phyloP scores from a whole-genome alignment of 208 protist genomes.

The Leishmania tropica region DNA sequence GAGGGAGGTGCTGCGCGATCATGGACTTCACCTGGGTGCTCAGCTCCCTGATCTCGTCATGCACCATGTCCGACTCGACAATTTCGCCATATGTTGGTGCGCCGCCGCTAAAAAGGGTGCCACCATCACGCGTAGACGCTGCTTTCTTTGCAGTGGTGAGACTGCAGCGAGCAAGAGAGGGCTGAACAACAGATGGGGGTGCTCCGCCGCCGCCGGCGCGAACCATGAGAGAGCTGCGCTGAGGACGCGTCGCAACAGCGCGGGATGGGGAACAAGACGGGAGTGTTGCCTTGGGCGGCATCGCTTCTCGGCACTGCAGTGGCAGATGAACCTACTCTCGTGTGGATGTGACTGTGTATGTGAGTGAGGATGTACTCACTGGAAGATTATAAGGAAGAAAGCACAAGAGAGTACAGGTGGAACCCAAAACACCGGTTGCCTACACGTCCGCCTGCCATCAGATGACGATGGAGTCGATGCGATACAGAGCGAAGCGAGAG shows the following conservation, averaged over 20 bases:
- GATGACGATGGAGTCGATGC: not conserved
- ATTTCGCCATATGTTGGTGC: conserved; percentile 51
- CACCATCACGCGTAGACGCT: not conserved
- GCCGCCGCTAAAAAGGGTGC: not conserved
- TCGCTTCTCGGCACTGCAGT: not conserved
- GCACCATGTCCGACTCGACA: conserved; percentile 65
- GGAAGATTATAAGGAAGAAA: not conserved
- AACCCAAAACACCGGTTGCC: not conserved
- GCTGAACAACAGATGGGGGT: not conserved
- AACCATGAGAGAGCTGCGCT: not conserved
- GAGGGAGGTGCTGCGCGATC: conserved; percentile 56
- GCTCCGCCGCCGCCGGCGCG: not conserved
- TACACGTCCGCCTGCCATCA: not conserved
- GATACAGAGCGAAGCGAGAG: not conserved
- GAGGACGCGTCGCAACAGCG: not conserved
- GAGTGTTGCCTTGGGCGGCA: conserved; percentile 8
- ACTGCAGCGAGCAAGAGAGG: not conserved
- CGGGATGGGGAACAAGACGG: conserved; percentile 5
- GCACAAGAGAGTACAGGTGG: not conserved
- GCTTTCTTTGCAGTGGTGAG: not conserved
- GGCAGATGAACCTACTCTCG: not conserved
- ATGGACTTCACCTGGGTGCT: conserved; percentile 42
- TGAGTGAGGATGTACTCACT: not conserved
- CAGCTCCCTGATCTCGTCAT: conserved; percentile 76
- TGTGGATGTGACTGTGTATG: not conserved